These are phyloP conservation scores for Tetrahymena borealis DNA, from an alignment of 73 alveolate species.

Conservation along the genomic window DNA sequence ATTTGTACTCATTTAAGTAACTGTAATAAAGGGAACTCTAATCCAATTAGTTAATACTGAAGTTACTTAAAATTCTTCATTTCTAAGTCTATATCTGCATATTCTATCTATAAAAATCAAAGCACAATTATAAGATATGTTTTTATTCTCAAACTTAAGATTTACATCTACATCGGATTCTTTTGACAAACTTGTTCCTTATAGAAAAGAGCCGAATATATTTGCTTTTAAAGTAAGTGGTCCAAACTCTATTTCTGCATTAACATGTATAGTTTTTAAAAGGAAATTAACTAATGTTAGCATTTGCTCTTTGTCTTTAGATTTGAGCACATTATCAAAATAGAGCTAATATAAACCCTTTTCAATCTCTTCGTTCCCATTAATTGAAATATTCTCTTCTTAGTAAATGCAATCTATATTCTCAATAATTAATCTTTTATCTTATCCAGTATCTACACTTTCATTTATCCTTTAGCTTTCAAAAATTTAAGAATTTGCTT, in stretches of 20 bases:
- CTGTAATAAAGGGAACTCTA: background rate
- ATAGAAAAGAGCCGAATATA: background rate
- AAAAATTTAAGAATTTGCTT: no score
- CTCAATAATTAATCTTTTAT: no score
- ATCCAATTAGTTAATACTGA: background rate
- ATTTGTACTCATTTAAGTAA: background rate
- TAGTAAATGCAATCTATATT: no score
- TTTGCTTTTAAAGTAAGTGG: background rate
- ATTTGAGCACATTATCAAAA: no score
- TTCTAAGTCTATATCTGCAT: background rate
- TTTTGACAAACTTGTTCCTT: background rate
- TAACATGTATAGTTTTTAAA: background rate
- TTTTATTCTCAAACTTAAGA: background rate
- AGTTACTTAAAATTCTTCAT: background rate
- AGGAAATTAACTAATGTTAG: background rate
- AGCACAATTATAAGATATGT: background rate
- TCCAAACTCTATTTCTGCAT: background rate
- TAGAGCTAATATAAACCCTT: no score
- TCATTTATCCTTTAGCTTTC: no score
- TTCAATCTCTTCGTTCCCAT: no score
- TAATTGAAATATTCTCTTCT: no score
- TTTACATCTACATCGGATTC: background rate
- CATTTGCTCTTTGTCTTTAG: no score
- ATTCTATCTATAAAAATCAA: background rate
- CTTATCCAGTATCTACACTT: no score